phyloP scores from a whole-genome alignment of 73 alveolate species.

The Paramecium caudatum region DNA sequence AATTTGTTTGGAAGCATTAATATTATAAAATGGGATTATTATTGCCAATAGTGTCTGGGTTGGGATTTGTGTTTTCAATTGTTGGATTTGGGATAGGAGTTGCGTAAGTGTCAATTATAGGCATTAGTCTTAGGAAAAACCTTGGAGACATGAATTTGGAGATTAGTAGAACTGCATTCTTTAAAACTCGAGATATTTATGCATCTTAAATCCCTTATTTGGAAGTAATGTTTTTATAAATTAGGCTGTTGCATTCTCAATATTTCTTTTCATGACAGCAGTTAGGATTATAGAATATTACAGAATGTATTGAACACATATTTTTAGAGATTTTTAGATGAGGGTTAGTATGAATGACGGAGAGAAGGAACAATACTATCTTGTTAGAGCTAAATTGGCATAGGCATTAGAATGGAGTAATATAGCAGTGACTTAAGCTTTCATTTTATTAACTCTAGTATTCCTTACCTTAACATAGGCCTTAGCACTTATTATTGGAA shows the following conservation, averaged over 20 bases:
- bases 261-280: neutral
- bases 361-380: neutral
- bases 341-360: slow-evolving; percentile 15
- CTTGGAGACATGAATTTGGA: neutral
- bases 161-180: slow-evolving; percentile 54
- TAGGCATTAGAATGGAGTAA: slow-evolving; percentile 51
- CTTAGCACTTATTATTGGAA: slow-evolving; percentile 8
- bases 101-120: neutral
- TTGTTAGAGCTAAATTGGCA: slow-evolving; percentile 1
- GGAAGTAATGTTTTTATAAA: neutral
- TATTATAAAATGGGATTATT: slow-evolving; percentile 17
- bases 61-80: neutral
- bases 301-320: neutral
- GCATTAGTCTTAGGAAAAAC: neutral
- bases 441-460: neutral
- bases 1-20: neutral
- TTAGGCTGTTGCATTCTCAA: slow-evolving; percentile 17
- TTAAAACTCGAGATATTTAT: slow-evolving; percentile 7
- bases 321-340: neutral
- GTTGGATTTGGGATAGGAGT: slow-evolving; percentile 15
- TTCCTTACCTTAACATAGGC: neutral
- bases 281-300: neutral
- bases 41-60: neutral
- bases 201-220: slow-evolving; percentile 45
- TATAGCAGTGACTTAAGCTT: slow-evolving; percentile 41